These are phyloP conservation scores for Buxus sempervirens DNA, from an alignment of 164 flowering plant genomes.

Conservation along the genomic window DNA sequence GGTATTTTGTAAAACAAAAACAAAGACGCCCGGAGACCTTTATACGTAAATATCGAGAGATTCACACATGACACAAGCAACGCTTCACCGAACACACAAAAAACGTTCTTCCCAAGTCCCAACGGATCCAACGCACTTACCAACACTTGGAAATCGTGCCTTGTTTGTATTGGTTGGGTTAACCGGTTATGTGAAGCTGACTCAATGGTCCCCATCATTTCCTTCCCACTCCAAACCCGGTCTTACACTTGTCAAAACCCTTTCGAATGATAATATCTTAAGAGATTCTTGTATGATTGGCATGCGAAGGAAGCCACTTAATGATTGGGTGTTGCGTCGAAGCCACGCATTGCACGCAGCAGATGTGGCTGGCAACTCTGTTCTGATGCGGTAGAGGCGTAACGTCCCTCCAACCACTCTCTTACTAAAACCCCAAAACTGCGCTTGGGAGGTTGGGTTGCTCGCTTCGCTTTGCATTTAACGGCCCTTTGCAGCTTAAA, in stretches of 20 bases:
- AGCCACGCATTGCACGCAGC: background rate
- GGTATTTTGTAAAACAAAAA: too few species aligned
- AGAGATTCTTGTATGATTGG: background rate
- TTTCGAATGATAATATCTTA: background rate
- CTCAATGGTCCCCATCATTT: background rate
- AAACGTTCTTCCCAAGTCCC: too few species aligned
- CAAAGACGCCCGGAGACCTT: too few species aligned
- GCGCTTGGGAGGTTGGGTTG: background rate
- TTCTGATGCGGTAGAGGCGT: background rate
- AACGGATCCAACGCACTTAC: too few species aligned
- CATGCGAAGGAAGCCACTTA: background rate
- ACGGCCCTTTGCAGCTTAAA: conserved; percentile 8
- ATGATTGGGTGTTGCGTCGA: background rate
- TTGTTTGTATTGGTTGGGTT: background rate
- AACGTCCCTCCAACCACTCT: background rate
- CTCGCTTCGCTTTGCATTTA: background rate
- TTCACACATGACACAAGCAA: too few species aligned
- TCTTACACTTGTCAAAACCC: background rate
- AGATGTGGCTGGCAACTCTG: too few species aligned
- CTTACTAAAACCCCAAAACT: background rate
- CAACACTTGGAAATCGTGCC: background rate
- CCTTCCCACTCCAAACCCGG: background rate
- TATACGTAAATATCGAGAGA: too few species aligned
- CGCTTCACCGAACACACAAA: too few species aligned
- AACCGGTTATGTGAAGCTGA: too few species aligned